Conservation (phyloP, 176 grass and related monocot genomes). For the Phyllostachys edulis region DNA sequence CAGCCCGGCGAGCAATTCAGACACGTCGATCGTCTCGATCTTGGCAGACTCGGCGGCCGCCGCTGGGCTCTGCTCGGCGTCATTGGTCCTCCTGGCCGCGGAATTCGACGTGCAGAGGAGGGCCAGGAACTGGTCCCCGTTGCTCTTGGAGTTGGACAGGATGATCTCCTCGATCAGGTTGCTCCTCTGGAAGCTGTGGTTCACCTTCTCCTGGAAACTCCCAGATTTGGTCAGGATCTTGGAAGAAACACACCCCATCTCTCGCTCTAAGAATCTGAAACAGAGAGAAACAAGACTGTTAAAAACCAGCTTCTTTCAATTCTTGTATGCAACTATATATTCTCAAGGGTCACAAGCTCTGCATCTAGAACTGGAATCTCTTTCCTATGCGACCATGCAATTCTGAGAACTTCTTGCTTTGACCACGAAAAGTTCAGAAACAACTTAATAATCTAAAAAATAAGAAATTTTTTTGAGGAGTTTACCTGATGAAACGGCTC, state of each 20-base stretch:
- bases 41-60: not conserved
- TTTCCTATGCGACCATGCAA: not conserved
- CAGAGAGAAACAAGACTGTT: not conserved
- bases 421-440: not conserved
- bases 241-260: slow-evolving; percentile 85
- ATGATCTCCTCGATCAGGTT: slow-evolving; percentile 68
- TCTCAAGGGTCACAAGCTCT: not conserved
- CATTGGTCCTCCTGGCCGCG: slow-evolving; percentile 24
- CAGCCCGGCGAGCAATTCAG: slow-evolving; percentile 69
- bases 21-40: slow-evolving; percentile 73
- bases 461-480: not conserved
- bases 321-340: not conserved
- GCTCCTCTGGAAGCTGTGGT: slow-evolving; percentile 52
- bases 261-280: slow-evolving; percentile 12
- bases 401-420: not conserved
- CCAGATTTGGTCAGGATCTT: slow-evolving; percentile 64
- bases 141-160: slow-evolving; percentile 64
- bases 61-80: not conserved
- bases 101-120: slow-evolving; percentile 50
- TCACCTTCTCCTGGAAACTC: slow-evolving; percentile 57
- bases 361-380: not conserved
- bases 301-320: not conserved
- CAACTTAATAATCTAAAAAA: not conserved
- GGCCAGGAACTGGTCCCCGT: slow-evolving; percentile 56
- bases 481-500: slow-evolving; percentile 22